Evolutionary conservation across 2,329 filamentous ascomycete genomes (phyloP).

Genomic region (Pestalotiopsis sp.): DNA sequence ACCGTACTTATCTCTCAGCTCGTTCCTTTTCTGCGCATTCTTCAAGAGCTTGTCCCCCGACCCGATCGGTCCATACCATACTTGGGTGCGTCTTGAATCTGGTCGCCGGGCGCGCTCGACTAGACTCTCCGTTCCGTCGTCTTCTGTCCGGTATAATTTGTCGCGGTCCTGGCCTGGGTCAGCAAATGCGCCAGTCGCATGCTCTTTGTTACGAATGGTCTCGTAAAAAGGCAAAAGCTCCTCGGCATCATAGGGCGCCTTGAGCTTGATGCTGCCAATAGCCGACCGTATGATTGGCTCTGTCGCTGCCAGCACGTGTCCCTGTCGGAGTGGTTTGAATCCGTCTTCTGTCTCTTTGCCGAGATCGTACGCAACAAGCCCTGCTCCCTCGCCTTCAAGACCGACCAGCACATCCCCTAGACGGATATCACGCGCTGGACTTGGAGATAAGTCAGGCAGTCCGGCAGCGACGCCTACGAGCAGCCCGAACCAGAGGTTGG

Average conservation of each 20-base stretch:
- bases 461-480: constrained; percentile 39
- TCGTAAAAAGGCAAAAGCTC: constrained; percentile 27
- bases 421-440: constrained; percentile 35
- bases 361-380: constrained; percentile 34
- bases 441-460: constrained; percentile 28
- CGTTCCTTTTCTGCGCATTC: constrained; percentile 18
- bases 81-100: constrained; percentile 24
- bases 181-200: constrained; percentile 26
- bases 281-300: constrained; percentile 35
- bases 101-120: constrained; percentile 23
- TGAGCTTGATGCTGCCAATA: constrained; percentile 34
- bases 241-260: constrained; percentile 23
- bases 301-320: constrained; percentile 29
- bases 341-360: constrained; percentile 35
- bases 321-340: constrained; percentile 27
- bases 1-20: constrained; percentile 24
- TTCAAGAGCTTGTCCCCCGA: constrained; percentile 36
- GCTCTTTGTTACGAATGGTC: constrained; percentile 23
- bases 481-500: constrained; percentile 39
- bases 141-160: constrained; percentile 21
- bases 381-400: constrained; percentile 26
- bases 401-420: constrained; percentile 40
- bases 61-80: constrained; percentile 37
- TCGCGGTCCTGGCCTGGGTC: constrained; percentile 36
- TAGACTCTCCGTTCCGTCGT: constrained; percentile 2